phyloP scores from a whole-genome alignment of 495 filamentous ascomycete genomes.

The Oidiodendron maius region DNA sequence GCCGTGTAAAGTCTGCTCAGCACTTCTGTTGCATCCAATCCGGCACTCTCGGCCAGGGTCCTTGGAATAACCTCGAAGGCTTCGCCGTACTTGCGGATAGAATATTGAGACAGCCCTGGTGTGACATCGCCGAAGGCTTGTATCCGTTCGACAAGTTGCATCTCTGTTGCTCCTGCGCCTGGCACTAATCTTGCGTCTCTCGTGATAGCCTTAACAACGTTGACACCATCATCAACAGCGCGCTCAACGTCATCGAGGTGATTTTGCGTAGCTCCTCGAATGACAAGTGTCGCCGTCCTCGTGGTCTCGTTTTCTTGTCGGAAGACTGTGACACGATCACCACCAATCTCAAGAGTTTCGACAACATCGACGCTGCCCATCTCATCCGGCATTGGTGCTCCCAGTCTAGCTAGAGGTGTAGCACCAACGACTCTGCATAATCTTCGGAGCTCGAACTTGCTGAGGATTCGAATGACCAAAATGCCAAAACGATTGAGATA shows the following conservation, averaged over 20 bases:
- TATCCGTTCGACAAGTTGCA: constrained; percentile 91
- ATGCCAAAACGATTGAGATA: constrained; percentile 97
- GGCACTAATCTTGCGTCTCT: constrained; percentile 86
- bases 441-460: constrained; percentile 93
- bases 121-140: constrained; percentile 84
- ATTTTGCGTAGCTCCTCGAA: constrained; percentile 95
- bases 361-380: constrained; percentile 95
- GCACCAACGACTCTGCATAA: constrained; percentile 95
- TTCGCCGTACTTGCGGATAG: constrained; percentile 95
- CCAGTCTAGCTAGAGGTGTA: constrained; percentile 88
- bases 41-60: constrained; percentile 88
- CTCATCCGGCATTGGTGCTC: constrained; percentile 98
- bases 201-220: constrained; percentile 97
- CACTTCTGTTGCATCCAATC: constrained; percentile 92
- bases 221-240: constrained; percentile 97
- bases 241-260: constrained; percentile 96
- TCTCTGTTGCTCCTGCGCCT: constrained; percentile 91
- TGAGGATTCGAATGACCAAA: constrained; percentile 93
- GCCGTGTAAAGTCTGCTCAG: constrained; percentile 87
- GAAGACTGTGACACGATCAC: constrained; percentile 98
- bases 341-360: constrained; percentile 96
- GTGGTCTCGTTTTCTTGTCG: constrained; percentile 91
- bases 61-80: constrained; percentile 96
- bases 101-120: constrained; percentile 85
- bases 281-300: constrained; percentile 88